These are phyloP conservation scores for Aspergillus nidulans DNA, from an alignment of 495 filamentous ascomycete genomes.

Conservation along the genomic window DNA sequence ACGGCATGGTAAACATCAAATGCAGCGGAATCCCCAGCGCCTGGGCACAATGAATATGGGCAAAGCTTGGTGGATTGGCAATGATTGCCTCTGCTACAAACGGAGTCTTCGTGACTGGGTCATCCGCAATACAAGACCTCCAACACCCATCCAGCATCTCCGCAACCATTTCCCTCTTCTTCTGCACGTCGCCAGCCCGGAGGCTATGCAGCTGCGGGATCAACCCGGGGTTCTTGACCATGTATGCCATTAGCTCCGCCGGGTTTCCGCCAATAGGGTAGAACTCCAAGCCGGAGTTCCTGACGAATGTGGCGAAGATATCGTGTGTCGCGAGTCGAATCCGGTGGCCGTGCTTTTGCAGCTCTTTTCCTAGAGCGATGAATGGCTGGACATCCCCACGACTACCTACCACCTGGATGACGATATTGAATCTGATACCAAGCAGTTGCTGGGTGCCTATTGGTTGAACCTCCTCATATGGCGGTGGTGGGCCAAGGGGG, in stretches of 20 bases:
- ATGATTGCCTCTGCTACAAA: constrained; percentile 67
- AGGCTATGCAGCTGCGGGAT: constrained; percentile 45
- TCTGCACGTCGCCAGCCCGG: constrained; percentile 40
- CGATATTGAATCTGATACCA: constrained; percentile 38
- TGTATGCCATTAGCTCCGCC: constrained; percentile 57
- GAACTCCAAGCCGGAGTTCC: constrained; percentile 54
- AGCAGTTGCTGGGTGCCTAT: neutral
- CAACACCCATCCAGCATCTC: constrained; percentile 61
- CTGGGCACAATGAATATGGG: constrained; percentile 61
- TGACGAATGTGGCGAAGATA: constrained; percentile 54
- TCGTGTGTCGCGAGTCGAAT: constrained; percentile 62
- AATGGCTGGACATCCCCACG: constrained; percentile 54
- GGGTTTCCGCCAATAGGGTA: constrained; percentile 63
- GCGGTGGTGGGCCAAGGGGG: constrained; percentile 2
- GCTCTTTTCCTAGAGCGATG: constrained; percentile 48
- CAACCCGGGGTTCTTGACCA: constrained; percentile 53
- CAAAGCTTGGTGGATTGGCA: constrained; percentile 64
- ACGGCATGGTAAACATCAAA: constrained; percentile 65
- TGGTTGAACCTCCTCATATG: constrained; percentile 9
- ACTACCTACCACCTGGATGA: constrained; percentile 52
- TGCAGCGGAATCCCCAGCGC: constrained; percentile 58
- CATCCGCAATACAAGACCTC: constrained; percentile 57
- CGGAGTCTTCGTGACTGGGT: constrained; percentile 46
- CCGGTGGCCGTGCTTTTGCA: constrained; percentile 45
- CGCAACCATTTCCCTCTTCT: constrained; percentile 46